Base-by-base conservation (phyloP, 345 rosid genomes). In the Combretum micranthum region DNA sequence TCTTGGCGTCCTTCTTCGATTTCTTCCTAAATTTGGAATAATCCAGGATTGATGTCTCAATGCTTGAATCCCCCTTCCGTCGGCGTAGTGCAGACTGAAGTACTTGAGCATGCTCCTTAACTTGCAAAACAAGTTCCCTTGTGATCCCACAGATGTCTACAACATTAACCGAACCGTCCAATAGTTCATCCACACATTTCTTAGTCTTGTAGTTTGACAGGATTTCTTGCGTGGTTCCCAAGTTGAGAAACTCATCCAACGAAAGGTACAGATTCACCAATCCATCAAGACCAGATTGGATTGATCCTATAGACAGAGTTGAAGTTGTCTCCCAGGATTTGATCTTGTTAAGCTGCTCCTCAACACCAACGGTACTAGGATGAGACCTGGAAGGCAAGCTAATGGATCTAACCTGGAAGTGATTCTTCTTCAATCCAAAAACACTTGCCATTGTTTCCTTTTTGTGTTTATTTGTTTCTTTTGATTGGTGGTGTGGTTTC, bases 11-110 rank as follows among this genome's bases (percentile, higher is more conserved):
- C 45, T 75, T 87, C 60, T 71, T 82, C 83, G 69, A 71, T 64
- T 73, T 78, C 67, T 80, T 84, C 59, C 83, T 72, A 64, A 82
- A 70, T 52, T 57, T 62, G 45, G 18, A 59, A 60, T 78, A 85
- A 9, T 56, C 32, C 0, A 57, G 46, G 20, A 74, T 50, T 18
- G 52, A 47, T 5, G 44, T 61, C 66, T 75, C 68, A 2, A 74
- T 50, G 57, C 72, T 70, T 0, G 74, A 62, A 49, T 69, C 73
- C 19, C 76, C 83, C 64, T 79, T 80, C 67, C 96, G 69, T 25
- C 94, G 68, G 13, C 91, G 75, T 15, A 82, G 46, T 6, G 83
- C 72, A 2, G 86, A 87, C 37, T 83, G 84, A 59, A 91, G 85
- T 13, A 55, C 72, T 51, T 65, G 87, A 57, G 76, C 63, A 20